Conservation (phyloP, 176 grass and related monocot genomes). For the Oryza longistaminata region DNA sequence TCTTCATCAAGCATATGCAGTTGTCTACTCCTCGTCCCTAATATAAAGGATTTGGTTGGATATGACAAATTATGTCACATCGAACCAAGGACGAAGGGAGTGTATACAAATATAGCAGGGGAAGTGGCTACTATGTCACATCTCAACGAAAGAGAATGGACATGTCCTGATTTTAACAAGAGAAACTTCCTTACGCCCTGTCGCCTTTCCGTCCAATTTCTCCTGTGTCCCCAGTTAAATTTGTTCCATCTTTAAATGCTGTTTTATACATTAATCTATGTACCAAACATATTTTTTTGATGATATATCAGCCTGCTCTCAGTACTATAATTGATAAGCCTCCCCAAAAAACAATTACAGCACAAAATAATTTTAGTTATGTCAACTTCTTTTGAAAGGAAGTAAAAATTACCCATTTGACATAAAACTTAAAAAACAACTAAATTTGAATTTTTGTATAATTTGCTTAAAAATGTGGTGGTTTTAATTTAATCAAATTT, state of each 20-base stretch:
- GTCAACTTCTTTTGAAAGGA: neutral
- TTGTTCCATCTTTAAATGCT: neutral
- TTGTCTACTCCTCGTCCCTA: too few species aligned
- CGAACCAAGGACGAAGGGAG: too few species aligned
- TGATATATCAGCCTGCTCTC: neutral
- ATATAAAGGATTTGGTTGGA: too few species aligned
- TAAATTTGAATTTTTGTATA: neutral
- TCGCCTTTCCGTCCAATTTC: neutral
- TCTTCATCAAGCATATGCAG: too few species aligned
- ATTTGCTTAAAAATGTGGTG: neutral
- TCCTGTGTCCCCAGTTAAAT: too few species aligned
- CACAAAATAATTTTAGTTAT: neutral
- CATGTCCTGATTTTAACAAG: neutral
- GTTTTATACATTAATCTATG: too few species aligned
- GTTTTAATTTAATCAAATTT: neutral
- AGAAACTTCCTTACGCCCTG: neutral
- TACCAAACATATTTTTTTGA: neutral
- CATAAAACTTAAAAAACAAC: neutral
- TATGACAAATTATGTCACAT: too few species aligned
- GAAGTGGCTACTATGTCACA: neutral
- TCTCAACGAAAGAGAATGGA: neutral
- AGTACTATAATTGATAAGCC: too few species aligned
- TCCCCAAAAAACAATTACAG: too few species aligned
- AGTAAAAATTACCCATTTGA: neutral
- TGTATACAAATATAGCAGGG: neutral